Evolutionary conservation across 169 alveolate species (phyloP).

Genomic region (Plasmodium fragile): DNA sequence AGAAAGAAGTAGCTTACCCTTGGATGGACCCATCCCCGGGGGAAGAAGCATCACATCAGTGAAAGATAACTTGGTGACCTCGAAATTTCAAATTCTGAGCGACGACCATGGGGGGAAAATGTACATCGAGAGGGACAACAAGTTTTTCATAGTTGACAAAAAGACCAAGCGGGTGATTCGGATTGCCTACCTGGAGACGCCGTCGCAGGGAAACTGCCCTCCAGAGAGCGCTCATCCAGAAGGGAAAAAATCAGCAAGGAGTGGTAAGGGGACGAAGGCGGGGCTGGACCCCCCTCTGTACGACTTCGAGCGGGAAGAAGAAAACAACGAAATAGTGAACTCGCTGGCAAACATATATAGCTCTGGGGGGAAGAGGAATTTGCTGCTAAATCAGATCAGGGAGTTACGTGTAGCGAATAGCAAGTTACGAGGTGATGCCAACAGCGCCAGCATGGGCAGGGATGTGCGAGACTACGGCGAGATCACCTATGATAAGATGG

Average conservation of each 20-base stretch:
- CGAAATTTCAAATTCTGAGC: constrained; percentile 24
- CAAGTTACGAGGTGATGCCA: not conserved
- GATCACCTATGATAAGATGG: constrained; percentile 26
- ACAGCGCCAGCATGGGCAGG: no score
- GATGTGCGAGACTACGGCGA: constrained; percentile 6
- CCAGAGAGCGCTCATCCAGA: not conserved
- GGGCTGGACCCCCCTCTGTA: not conserved
- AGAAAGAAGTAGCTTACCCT: not conserved
- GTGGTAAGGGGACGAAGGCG: not conserved
- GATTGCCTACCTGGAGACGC: constrained; percentile 27
- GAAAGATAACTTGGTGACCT: not conserved
- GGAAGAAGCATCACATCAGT: not conserved
- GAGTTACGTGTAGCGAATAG: constrained; percentile 16
- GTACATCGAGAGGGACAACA: constrained; percentile 45
- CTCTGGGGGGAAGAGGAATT: not conserved
- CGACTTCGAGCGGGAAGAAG: constrained; percentile 64
- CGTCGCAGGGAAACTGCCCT: not conserved
- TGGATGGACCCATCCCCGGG: not conserved
- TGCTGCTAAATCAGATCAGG: constrained; percentile 24
- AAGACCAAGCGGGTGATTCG: constrained; percentile 18
- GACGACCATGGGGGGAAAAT: constrained; percentile 23
- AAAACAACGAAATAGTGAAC: constrained; percentile 23
- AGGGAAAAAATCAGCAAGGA: not conserved
- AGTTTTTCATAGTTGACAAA: constrained; percentile 28
- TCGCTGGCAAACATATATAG: constrained; percentile 25